Evolutionary conservation across 768 basidiomycete species (phyloP), one percentile per base, ranked within the genome.

Genomic region (Boletus sensibilis): DNA sequence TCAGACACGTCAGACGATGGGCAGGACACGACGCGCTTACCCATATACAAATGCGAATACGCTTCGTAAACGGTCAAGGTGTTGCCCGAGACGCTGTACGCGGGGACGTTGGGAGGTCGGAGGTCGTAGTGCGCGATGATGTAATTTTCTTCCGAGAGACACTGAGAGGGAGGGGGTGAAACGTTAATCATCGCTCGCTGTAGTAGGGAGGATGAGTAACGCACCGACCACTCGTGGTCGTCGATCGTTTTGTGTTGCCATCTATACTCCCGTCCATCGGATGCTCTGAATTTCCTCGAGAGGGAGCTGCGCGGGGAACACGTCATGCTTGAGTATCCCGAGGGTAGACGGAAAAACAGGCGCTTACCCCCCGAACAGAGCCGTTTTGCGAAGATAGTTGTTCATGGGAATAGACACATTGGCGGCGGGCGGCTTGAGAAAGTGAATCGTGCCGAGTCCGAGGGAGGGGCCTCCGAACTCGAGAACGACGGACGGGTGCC

Each of bases 181-280:
- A 29, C 33, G 51, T 37, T 37, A 40, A 34, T 49, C 50, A 35
- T 48, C 40, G 37, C 61, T 46, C 55, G 60, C 43, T n/a, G 35
- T 20, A 20, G 7, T 3, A 40, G 34, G 38, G 56, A 23, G 52
- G 14, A 55, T 14, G 49, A 27, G 42, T n/a, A 21, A 79, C 88
- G 67, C 68, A 90, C 88, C 67, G 87, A 78, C 88, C 88, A 91
- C 72, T 90, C 87, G 56, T 88, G 87, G 18, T 79, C 83, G 9
- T 77, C 75, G 31, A 78, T 68, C 39, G 74, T 75, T 31, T 78
- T 78, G 69, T 83, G 75, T 29, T 79, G 78, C 88, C 88, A 91
- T 67, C 77, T 77, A 61, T 90, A 90, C 64, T 90, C 87, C 27
- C 76, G 76, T 34, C 87, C 87, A 66, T 90, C 86, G 39, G 83